These are phyloP conservation scores for Alnus glutinosa DNA, from an alignment of 306 rosid genomes.

Conservation along the genomic window DNA sequence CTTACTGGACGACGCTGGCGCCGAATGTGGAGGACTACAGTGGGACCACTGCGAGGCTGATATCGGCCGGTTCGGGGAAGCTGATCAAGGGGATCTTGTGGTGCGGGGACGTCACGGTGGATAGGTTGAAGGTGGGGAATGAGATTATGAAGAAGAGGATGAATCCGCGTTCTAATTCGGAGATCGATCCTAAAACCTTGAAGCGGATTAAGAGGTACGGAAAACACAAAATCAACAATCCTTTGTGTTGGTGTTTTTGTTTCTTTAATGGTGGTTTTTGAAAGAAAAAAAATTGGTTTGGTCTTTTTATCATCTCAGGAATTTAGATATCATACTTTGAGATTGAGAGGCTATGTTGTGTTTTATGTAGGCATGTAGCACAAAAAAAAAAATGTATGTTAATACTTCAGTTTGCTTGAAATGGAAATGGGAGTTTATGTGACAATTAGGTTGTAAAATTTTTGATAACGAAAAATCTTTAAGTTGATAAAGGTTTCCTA, in stretches of 20 bases:
- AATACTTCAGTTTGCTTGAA: background rate
- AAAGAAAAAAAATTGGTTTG: no score
- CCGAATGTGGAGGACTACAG: slow-evolving; percentile 94
- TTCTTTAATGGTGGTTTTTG: no score
- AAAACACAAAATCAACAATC: background rate
- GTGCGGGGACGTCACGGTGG: slow-evolving; percentile 95
- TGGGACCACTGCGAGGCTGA: slow-evolving; percentile 67
- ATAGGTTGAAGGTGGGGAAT: slow-evolving; percentile 84
- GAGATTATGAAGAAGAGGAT: slow-evolving; percentile 71
- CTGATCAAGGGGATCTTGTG: slow-evolving; percentile 83
- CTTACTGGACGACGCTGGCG: slow-evolving; percentile 94
- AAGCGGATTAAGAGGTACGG: slow-evolving; percentile 77
- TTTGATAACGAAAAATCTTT: background rate
- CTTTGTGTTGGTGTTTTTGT: background rate
- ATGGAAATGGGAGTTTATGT: background rate
- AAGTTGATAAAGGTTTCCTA: background rate
- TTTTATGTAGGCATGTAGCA: no score
- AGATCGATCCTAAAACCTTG: slow-evolving; percentile 73
- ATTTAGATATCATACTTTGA: background rate
- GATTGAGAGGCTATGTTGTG: background rate
- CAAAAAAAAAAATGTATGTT: no score
- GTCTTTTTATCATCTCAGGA: no score
- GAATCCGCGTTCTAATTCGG: slow-evolving; percentile 40
- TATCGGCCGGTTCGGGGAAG: slow-evolving; percentile 76
- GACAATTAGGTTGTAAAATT: background rate